Conservation (phyloP, 2,329 filamentous ascomycete genomes). For the Fusarium albidum region DNA sequence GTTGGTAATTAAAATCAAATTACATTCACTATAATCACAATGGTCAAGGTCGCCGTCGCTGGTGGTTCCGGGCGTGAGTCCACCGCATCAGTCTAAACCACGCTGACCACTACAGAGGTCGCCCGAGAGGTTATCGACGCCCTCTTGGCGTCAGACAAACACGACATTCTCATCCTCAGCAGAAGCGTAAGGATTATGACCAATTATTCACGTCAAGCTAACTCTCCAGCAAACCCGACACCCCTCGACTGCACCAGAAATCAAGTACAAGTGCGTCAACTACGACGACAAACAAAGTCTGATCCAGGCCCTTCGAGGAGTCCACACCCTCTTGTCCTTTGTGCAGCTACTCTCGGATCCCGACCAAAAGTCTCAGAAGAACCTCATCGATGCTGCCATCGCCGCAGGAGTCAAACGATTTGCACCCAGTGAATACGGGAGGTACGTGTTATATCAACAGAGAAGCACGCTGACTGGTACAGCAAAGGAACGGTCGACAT, state of each 20-base stretch:
- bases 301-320: slow-evolving; percentile 49
- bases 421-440: slow-evolving; percentile 63
- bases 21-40: too few relatives aligned
- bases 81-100: background rate
- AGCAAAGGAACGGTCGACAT: slow-evolving; percentile 35
- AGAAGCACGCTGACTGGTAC: too few relatives aligned
- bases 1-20: too few relatives aligned
- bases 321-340: slow-evolving; percentile 62
- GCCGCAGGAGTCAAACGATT: slow-evolving; percentile 66
- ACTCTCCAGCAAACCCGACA: slow-evolving; percentile 23
- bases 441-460: too few relatives aligned
- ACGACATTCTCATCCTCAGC: slow-evolving; percentile 59
- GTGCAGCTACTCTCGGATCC: slow-evolving; percentile 46
- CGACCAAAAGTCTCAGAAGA: slow-evolving; percentile 44
- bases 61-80: slow-evolving; percentile 32
- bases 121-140: slow-evolving; percentile 60
- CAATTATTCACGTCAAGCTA: background rate
- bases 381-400: slow-evolving; percentile 63
- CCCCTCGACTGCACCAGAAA: slow-evolving; percentile 23
- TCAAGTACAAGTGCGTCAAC: slow-evolving; percentile 53
- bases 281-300: slow-evolving; percentile 49
- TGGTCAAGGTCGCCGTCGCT: slow-evolving; percentile 38
- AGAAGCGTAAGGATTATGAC: slow-evolving; percentile 43
- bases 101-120: slow-evolving; percentile 50
- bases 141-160: slow-evolving; percentile 55